Evolutionary conservation across 768 basidiomycete species (phyloP).

Genomic region (Suillus alpinus): DNA sequence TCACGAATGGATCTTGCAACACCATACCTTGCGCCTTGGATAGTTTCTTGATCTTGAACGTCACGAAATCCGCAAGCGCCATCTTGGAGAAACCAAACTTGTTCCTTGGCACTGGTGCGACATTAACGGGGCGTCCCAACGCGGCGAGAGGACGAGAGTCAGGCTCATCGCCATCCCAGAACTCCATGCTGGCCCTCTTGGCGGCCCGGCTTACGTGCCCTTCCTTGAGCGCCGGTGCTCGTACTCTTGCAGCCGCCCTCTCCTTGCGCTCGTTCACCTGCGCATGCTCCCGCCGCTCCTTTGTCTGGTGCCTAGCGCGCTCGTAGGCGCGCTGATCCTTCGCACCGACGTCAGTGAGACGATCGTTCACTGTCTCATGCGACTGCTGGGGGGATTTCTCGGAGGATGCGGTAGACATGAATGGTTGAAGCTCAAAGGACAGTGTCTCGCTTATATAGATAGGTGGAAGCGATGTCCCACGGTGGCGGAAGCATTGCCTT

Average conservation of each 20-base stretch:
- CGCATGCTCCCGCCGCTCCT: constrained; percentile 30
- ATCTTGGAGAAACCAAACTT: constrained; percentile 15
- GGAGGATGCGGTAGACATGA: constrained; percentile 30
- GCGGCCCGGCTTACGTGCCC: constrained; percentile 14
- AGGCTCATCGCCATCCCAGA: constrained; percentile 26
- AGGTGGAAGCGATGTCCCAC: constrained; percentile 2
- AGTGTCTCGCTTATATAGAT: constrained; percentile 30
- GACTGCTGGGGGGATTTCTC: constrained; percentile 16
- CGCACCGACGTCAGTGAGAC: constrained; percentile 14
- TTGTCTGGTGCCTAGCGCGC: constrained; percentile 31
- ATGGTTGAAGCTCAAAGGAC: neutral
- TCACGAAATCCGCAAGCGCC: constrained; percentile 27
- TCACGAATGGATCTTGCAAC: neutral
- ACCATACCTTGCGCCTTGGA: neutral
- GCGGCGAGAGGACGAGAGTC: neutral
- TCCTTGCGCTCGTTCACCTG: constrained; percentile 32
- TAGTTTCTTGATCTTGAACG: constrained; percentile 4
- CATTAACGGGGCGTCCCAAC: neutral
- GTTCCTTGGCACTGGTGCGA: neutral
- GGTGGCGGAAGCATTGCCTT: constrained; percentile 7
- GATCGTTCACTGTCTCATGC: constrained; percentile 18
- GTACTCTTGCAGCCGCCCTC: constrained; percentile 14
- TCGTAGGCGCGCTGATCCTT: constrained; percentile 33
- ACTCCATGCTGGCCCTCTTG: constrained; percentile 26
- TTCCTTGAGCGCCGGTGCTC: constrained; percentile 19